Percentiles rank a stretch among this genome's conserved stretches.
Evolutionary conservation across 805 yeast genomes (phyloP).

Genomic region (Hanseniaspora lindneri): DNA sequence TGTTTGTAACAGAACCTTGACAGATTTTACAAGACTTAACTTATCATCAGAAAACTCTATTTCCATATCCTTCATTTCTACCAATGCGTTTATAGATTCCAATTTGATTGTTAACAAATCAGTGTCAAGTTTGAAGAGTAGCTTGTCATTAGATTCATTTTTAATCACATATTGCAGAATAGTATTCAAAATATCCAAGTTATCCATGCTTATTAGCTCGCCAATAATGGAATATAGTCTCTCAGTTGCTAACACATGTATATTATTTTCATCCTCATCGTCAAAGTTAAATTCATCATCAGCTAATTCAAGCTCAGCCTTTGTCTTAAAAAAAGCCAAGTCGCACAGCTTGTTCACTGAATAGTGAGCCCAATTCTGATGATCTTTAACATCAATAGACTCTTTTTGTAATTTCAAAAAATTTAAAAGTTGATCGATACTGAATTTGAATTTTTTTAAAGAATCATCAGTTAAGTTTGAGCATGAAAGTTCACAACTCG

Average conservation of each 20-base stretch:
- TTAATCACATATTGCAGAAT: conserved; percentile 34
- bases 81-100: conserved; percentile 40
- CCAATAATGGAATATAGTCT: conserved; percentile 59
- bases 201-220: conserved; percentile 38
- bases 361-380: conserved; percentile 25
- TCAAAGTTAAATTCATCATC: conserved; percentile 18
- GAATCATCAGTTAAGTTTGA: conserved; percentile 17
- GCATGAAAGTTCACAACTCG: conserved; percentile 19
- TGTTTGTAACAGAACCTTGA: conserved; percentile 68
- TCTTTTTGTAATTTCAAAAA: conserved; percentile 39
- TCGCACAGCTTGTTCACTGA: conserved; percentile 27
- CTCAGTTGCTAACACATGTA: conserved; percentile 41
- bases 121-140: conserved; percentile 43
- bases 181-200: conserved; percentile 25
- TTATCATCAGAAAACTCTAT: conserved; percentile 15
- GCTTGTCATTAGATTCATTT: conserved; percentile 22
- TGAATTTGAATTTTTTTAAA: conserved; percentile 35
- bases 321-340: conserved; percentile 27
- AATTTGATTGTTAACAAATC: conserved; percentile 39
- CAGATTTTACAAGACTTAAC: conserved; percentile 39
- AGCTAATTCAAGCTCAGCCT: conserved; percentile 18
- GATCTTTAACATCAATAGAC: conserved; percentile 20
- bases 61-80: conserved; percentile 26
- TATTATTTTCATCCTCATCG: conserved; percentile 21
- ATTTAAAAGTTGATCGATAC: conserved; percentile 45